Base-by-base conservation (phyloP, 139 green algal species). In the Picocystis salinarum region DNA sequence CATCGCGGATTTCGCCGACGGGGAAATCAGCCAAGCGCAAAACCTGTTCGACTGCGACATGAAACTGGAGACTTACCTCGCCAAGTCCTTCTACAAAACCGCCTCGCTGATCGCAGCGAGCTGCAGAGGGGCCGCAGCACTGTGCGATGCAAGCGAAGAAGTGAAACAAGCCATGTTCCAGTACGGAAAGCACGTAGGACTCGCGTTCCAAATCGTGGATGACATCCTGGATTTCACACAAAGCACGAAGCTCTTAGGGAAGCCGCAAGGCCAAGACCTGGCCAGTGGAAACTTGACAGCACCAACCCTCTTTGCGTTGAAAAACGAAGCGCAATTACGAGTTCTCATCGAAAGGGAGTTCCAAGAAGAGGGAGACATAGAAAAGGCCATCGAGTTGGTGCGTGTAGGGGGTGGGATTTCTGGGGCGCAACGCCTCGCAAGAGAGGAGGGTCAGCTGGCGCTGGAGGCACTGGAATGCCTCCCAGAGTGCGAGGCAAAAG, bases 221-320 rank as follows among this genome's bases (percentile, higher is more conserved):
- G 88, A 98, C 67, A 93, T 98, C 39, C 64, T 98, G 39, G 88
- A 98, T 64, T 96, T 95, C 61, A 98, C 88, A 0, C 83, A 93
- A 61, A 70, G 69, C 12, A 56, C 64, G 4, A 85, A 93, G 66
- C 67, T 84, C 67, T 70, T 98, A 13, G 88, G 88, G 37, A 98
- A 98, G 66, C 87, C 87, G 2, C 71, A 85, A 53, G 86, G 86
- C 3, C 83, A 93, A 49, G 88, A 98, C 62, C 64, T 98, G 48
- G 85, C 79, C 1, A 80, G 49, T 26, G 88, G 88, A 24, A 98
- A 98, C 70, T 52, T 98, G 12, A 98, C 88, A 1, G 88, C 88
- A 10, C 88, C 88, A 3, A 75, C 56, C 2, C 69, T 96, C 42
- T 97, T 82, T 51, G 88, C 87, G 15, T 59, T 96, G 58, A 41